phyloP scores from a whole-genome alignment of 768 basidiomycete genomes.

The Filobasidium wieringae region DNA sequence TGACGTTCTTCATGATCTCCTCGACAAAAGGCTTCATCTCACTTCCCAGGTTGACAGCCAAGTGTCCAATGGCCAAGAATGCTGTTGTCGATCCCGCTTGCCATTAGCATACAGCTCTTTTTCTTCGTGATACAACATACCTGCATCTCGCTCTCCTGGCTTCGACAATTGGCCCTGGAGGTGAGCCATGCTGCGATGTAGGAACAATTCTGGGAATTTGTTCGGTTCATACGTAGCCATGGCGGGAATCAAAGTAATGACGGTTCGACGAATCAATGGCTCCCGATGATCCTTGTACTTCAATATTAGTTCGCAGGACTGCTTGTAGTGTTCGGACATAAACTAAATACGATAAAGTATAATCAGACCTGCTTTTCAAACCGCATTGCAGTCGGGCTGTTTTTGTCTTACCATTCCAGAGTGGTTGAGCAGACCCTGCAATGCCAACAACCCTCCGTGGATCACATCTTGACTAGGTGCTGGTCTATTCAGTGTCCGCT shows the following conservation, averaged over 20 bases:
- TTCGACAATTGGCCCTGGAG: slow-evolving; percentile 78
- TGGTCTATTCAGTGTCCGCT: slow-evolving; percentile 59
- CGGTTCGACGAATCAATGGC: slow-evolving; percentile 75
- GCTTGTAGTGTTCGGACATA: slow-evolving; percentile 50
- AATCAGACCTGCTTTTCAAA: too few species aligned
- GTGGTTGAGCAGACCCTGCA: slow-evolving; percentile 77
- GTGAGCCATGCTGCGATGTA: slow-evolving; percentile 89
- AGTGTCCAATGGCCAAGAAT: slow-evolving; percentile 91
- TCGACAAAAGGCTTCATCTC: slow-evolving; percentile 96
- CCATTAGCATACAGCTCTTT: not conserved
- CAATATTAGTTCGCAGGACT: slow-evolving; percentile 79
- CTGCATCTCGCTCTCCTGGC: slow-evolving; percentile 73
- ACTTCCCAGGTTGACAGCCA: slow-evolving; percentile 77
- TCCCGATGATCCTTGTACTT: slow-evolving; percentile 81
- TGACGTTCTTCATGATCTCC: slow-evolving; percentile 75
- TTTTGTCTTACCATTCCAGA: slow-evolving; percentile 84
- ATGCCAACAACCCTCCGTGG: slow-evolving; percentile 82
- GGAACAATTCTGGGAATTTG: slow-evolving; percentile 77
- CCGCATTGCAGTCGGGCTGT: too few species aligned
- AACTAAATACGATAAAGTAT: slow-evolving; percentile 24
- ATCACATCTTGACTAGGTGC: slow-evolving; percentile 67
- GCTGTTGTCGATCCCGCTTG: slow-evolving; percentile 44
- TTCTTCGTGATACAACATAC: slow-evolving; percentile 42
- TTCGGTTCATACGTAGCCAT: slow-evolving; percentile 88
- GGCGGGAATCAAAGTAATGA: slow-evolving; percentile 88